A percentile compares a stretch with the other conserved stretches of the same genome.
Evolutionary conservation across 2,329 filamentous ascomycete genomes (phyloP).

Genomic region (Hypoxylon sp.): DNA sequence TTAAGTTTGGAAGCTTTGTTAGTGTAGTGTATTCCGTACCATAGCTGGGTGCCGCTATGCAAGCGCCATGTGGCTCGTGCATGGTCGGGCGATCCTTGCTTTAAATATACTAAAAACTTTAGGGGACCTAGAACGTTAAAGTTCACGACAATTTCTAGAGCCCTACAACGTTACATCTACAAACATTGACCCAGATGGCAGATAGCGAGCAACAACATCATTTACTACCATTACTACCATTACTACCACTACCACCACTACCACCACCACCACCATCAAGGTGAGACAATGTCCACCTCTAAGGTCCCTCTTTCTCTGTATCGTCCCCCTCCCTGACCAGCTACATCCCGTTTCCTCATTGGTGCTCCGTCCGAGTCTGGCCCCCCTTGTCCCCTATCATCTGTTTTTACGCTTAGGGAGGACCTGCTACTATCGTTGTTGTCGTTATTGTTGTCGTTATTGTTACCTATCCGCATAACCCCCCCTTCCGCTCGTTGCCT

Average conservation of each 20-base stretch:
- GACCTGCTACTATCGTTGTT: conserved; percentile 30
- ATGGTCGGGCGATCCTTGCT: conserved; percentile 46
- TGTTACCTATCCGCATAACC: conserved; percentile 31
- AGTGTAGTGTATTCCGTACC: no score
- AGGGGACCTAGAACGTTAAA: conserved; percentile 50
- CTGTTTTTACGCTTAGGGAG: conserved; percentile 16
- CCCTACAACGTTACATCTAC: conserved; percentile 47
- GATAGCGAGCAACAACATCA: conserved; percentile 31
- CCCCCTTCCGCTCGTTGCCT: conserved; percentile 17
- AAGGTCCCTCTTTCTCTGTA: conserved; percentile 27
- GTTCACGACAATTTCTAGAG: conserved; percentile 46
- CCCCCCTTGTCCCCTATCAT: conserved; percentile 14
- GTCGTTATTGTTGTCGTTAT: conserved; percentile 29
- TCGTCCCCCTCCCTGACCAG: conserved; percentile 17
- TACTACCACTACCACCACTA: conserved; percentile 2
- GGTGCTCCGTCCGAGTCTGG: conserved; percentile 21
- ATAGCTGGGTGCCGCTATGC: conserved; percentile 14
- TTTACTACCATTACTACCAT: not conserved
- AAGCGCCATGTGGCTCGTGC: conserved; percentile 50
- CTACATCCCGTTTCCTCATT: conserved; percentile 19
- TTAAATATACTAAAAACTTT: conserved; percentile 43
- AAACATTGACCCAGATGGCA: conserved; percentile 35
- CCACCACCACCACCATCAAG: conserved; percentile 21
- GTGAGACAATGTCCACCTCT: conserved; percentile 46
- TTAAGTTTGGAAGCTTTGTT: no score